Conservation (phyloP, 805 yeast genomes). For the Zygosaccharomyces bisporus region DNA sequence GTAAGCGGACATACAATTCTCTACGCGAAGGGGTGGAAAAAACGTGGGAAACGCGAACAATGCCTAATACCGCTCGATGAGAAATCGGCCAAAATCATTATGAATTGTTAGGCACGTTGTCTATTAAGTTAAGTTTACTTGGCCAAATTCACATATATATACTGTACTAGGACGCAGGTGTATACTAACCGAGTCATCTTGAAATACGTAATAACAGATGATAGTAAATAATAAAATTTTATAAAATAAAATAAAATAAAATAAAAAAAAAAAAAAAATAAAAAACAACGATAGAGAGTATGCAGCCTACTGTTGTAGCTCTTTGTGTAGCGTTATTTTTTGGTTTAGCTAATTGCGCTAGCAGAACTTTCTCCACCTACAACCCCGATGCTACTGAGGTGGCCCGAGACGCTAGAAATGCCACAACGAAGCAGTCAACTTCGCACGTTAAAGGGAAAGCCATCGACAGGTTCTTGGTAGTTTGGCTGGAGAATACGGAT, state of each 20-base stretch:
- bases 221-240: background rate
- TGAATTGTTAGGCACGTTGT: background rate
- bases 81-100: background rate
- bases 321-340: conserved; percentile 12
- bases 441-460: conserved; percentile 40
- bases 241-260: too few species aligned
- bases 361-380: conserved; percentile 33
- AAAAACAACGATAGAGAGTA: background rate
- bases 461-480: conserved; percentile 41
- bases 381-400: conserved; percentile 36
- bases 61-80: background rate
- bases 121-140: background rate
- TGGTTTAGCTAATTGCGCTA: conserved; percentile 19
- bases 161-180: too few species aligned
- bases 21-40: too few species aligned
- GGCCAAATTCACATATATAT: background rate
- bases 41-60: background rate
- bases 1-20: background rate
- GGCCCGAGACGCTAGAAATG: conserved; percentile 36
- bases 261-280: too few species aligned
- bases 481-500: conserved; percentile 53
- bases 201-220: too few species aligned
- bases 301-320: conserved; percentile 6
- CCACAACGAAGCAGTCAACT: conserved; percentile 32
- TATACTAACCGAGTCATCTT: too few species aligned